A percentile compares a stretch with the other conserved stretches of the same genome.
phyloP scores from a whole-genome alignment of 306 rosid genomes.

The Rubus parviflorus region DNA sequence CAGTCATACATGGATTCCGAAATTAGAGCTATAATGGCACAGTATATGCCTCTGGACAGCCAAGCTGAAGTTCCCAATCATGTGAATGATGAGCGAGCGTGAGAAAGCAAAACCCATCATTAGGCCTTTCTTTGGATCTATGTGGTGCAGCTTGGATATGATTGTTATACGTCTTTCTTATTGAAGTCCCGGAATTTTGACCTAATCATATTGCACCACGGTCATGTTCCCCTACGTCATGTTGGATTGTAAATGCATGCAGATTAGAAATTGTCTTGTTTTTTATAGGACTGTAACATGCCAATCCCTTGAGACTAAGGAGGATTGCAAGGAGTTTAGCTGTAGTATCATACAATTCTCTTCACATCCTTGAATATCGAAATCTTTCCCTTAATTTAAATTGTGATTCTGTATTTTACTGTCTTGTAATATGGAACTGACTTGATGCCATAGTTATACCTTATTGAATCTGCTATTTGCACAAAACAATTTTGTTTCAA shows the following conservation, averaged over 20 bases:
- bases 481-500: background rate
- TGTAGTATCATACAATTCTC: constrained; percentile 3
- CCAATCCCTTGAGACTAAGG: constrained; percentile 26
- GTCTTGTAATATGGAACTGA: constrained; percentile 2
- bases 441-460: background rate
- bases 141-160: constrained; percentile 37
- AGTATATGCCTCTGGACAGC: constrained; percentile 98
- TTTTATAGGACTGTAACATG: constrained; percentile 42
- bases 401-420: constrained; percentile 17
- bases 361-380: background rate
- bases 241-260: constrained; percentile 43
- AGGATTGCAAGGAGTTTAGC: constrained; percentile 15
- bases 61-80: constrained; percentile 80
- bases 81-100: constrained; percentile 56
- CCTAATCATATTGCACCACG: constrained; percentile 12
- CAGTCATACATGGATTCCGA: constrained; percentile 99
- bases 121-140: constrained; percentile 19
- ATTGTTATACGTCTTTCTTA: constrained; percentile 31
- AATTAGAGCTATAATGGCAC: constrained; percentile 99
- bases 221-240: constrained; percentile 36
- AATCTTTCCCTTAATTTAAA: background rate
- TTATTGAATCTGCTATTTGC: constrained; percentile 10
- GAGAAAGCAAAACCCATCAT: constrained; percentile 25
- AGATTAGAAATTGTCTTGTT: constrained; percentile 35
- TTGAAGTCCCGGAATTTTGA: constrained; percentile 45